Conservation (phyloP, 305 asterid genomes). For the Striga hermonthica region DNA sequence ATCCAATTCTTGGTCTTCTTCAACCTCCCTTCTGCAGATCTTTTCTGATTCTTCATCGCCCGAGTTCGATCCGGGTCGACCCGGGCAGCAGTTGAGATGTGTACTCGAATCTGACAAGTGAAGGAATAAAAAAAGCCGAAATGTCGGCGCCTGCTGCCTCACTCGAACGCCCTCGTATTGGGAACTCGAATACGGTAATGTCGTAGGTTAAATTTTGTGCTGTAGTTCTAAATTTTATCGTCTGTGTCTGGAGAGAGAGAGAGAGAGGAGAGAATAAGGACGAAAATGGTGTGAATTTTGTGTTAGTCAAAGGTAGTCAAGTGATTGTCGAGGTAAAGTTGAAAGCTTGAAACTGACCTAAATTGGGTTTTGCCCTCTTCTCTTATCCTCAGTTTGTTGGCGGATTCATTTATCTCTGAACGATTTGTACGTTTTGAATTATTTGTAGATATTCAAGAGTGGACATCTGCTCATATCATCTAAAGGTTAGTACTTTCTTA, state of each 20-base stretch:
- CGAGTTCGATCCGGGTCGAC: slow-evolving; percentile 42
- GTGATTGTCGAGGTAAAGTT: slow-evolving; percentile 26
- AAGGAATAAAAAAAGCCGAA: slow-evolving; percentile 14
- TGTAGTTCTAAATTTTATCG: background rate
- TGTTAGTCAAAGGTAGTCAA: slow-evolving; percentile 40
- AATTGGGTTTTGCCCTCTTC: slow-evolving; percentile 12
- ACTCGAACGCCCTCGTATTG: slow-evolving; percentile 83
- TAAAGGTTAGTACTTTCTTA: slow-evolving; percentile 59
- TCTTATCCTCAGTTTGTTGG: background rate
- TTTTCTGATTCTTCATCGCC: slow-evolving; percentile 24
- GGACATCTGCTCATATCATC: slow-evolving; percentile 95
- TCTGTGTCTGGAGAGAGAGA: slow-evolving; percentile 20
- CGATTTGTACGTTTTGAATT: slow-evolving; percentile 28
- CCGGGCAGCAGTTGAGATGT: slow-evolving; percentile 36
- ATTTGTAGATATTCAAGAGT: slow-evolving; percentile 86
- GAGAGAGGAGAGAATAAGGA: slow-evolving; percentile 19
- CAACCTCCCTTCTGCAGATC: slow-evolving; percentile 36
- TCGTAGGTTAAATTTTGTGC: slow-evolving; percentile 1
- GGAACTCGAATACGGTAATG: slow-evolving; percentile 76
- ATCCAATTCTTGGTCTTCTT: slow-evolving; percentile 29
- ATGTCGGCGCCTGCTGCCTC: slow-evolving; percentile 85
- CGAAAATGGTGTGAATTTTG: slow-evolving; percentile 14
- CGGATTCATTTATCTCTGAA: slow-evolving; percentile 1
- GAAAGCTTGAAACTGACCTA: slow-evolving; percentile 20
- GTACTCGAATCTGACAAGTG: slow-evolving; percentile 27